A percentile compares a stretch with the other conserved stretches of the same genome.
phyloP scores from a whole-genome alignment of 2,329 filamentous ascomycete species.

The Aspergillus pseudoterreus region DNA sequence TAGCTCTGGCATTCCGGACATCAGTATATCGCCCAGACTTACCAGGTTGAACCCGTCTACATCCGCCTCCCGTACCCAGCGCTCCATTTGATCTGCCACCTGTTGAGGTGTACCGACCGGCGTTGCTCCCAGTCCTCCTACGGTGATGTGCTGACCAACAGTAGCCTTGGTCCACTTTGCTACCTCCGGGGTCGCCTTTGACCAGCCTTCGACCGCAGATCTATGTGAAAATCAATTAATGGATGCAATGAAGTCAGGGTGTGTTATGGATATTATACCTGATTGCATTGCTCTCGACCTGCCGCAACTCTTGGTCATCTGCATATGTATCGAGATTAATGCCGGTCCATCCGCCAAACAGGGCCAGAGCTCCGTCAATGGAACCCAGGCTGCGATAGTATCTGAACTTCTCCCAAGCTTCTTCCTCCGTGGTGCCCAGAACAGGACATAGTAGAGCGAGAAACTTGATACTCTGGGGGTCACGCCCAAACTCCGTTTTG shows the following conservation, averaged over 20 bases:
- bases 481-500: conserved; percentile 50
- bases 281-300: conserved; percentile 61
- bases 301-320: conserved; percentile 61
- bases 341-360: conserved; percentile 74
- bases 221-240: conserved; percentile 19
- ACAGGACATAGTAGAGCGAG: conserved; percentile 64
- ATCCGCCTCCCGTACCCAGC: conserved; percentile 65
- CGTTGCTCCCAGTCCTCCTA: conserved; percentile 64
- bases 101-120: conserved; percentile 61
- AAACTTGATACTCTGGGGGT: conserved; percentile 62
- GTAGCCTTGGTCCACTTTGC: conserved; percentile 70
- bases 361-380: conserved; percentile 62
- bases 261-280: conserved; percentile 29
- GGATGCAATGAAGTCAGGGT: too few relatives aligned
- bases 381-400: conserved; percentile 61
- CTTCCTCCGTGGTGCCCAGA: conserved; percentile 62
- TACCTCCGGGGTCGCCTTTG: conserved; percentile 55
- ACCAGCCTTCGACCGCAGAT: conserved; percentile 50
- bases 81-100: conserved; percentile 65
- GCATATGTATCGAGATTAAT: conserved; percentile 59
- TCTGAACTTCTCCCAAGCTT: conserved; percentile 61
- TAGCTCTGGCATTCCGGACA: conserved; percentile 15
- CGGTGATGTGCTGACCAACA: conserved; percentile 63
- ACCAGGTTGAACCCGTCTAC: conserved; percentile 74
- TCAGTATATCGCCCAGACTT: conserved; percentile 21